Percentiles rank a stretch among this genome's conserved stretches.
phyloP scores from a whole-genome alignment of 495 filamentous ascomycete genomes.

The Umbilicaria muhlenbergii region DNA sequence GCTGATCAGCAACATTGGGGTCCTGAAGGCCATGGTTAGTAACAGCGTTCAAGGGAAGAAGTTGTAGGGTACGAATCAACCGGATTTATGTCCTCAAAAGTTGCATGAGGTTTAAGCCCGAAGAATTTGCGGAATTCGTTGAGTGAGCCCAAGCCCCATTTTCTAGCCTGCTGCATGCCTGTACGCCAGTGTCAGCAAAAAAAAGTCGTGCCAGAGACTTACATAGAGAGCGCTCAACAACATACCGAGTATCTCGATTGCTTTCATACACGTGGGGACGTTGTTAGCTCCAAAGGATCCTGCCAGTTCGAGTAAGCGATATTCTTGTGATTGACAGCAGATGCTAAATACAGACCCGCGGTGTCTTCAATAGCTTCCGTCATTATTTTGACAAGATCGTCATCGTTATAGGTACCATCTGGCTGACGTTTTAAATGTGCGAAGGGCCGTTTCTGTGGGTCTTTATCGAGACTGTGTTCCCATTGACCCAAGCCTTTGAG shows the following conservation, averaged over 20 bases:
- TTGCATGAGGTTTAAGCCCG: slow-evolving; percentile 36
- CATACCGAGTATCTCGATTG: slow-evolving; percentile 42
- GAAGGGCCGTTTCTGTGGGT: slow-evolving; percentile 42
- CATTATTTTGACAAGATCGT: slow-evolving; percentile 45
- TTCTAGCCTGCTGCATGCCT: slow-evolving; percentile 36
- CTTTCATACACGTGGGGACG: slow-evolving; percentile 39
- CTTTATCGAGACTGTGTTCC: slow-evolving; percentile 31
- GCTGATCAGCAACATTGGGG: not conserved
- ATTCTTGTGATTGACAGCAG: not conserved
- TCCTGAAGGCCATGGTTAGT: no score
- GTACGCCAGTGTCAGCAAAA: no score
- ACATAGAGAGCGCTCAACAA: no score
- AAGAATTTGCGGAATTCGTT: slow-evolving; percentile 53
- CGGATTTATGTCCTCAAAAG: slow-evolving; percentile 49
- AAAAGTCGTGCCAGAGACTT: no score
- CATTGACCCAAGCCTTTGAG: slow-evolving; percentile 35
- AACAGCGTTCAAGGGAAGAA: no score
- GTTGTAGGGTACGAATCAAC: not conserved
- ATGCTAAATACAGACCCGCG: slow-evolving; percentile 23
- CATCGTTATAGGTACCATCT: slow-evolving; percentile 45
- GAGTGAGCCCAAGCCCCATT: slow-evolving; percentile 43
- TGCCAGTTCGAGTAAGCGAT: slow-evolving; percentile 2
- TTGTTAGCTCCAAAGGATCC: slow-evolving; percentile 42
- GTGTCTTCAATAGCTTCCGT: slow-evolving; percentile 43
- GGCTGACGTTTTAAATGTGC: slow-evolving; percentile 34